phyloP scores from a whole-genome alignment of 176 grass and related monocot species.

The Rhynchospora tenuis region DNA sequence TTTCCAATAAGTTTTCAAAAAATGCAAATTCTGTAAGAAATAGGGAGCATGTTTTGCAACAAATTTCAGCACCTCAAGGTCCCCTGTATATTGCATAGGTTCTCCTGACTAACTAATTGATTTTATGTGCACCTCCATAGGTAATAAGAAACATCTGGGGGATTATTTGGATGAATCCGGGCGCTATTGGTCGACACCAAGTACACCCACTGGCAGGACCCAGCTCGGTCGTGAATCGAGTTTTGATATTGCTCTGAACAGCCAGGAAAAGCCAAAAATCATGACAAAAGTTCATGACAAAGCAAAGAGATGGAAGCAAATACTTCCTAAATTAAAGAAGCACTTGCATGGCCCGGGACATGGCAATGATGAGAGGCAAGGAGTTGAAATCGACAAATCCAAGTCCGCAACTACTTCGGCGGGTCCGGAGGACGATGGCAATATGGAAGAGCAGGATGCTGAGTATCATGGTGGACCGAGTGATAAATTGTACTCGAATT shows the following conservation, averaged over 20 bases:
- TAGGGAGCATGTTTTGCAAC: not conserved
- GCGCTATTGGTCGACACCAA: constrained; percentile 34
- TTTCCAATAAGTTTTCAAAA: not conserved
- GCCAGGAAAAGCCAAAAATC: constrained; percentile 47
- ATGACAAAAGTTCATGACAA: constrained; percentile 65
- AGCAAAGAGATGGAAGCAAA: constrained; percentile 64
- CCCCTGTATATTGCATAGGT: not conserved
- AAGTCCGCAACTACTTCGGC: not conserved
- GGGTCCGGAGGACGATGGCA: not conserved
- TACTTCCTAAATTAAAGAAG: constrained; percentile 63
- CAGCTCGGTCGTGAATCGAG: not conserved
- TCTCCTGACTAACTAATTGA: not conserved
- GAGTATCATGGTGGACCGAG: constrained; percentile 25
- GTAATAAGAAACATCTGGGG: constrained; percentile 14
- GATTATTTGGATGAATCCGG: constrained; percentile 52
- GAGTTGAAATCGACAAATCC: not conserved
- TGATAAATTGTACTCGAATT: constrained; percentile 2
- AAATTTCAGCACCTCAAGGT: not conserved
- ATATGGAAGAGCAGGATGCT: not conserved
- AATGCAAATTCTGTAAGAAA: not conserved
- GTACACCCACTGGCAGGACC: constrained; percentile 38
- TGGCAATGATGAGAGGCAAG: not conserved
- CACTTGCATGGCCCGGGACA: constrained; percentile 28
- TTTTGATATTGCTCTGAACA: not conserved
- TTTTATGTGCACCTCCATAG: not conserved